A percentile compares a stretch with the other conserved stretches of the same genome.
Conservation (phyloP, 805 yeast species). For the Kodamaea neixiangensis region DNA sequence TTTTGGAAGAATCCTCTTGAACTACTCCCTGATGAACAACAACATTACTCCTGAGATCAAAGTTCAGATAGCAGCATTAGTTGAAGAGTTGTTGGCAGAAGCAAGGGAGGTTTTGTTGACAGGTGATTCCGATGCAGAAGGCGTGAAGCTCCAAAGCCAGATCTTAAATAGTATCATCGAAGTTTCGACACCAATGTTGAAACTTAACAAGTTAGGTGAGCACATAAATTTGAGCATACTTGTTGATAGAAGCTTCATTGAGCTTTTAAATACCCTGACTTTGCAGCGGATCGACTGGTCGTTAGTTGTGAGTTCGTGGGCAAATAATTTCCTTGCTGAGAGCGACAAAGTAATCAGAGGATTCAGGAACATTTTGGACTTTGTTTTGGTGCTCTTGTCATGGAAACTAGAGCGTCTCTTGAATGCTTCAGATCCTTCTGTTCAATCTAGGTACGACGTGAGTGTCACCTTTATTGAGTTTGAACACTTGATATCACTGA, state of each 20-base stretch:
- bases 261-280: conserved; percentile 5
- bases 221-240: conserved; percentile 19
- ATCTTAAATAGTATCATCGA: conserved; percentile 17
- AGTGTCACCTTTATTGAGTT: conserved; percentile 23
- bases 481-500: conserved; percentile 16
- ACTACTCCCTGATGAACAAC: conserved; percentile 10
- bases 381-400: conserved; percentile 27
- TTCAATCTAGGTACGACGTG: conserved; percentile 26
- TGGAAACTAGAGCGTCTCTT: conserved; percentile 40
- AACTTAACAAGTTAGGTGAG: conserved; percentile 29
- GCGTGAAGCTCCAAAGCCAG: conserved; percentile 19
- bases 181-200: conserved; percentile 20
- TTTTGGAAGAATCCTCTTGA: conserved; percentile 15
- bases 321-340: conserved; percentile 19
- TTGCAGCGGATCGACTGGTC: conserved; percentile 23
- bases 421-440: conserved; percentile 19
- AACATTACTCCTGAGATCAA: conserved; percentile 25
- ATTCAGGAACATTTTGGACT: conserved; percentile 24
- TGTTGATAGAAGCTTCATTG: conserved; percentile 13
- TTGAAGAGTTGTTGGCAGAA: conserved; percentile 26
- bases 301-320: conserved; percentile 22
- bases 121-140: conserved; percentile 11
- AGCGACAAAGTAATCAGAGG: conserved; percentile 16
- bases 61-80: conserved; percentile 24
- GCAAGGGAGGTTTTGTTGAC: conserved; percentile 16